These are phyloP conservation scores for Tinospora cordifolia DNA, from an alignment of 164 flowering plant genomes.

Conservation along the genomic window DNA sequence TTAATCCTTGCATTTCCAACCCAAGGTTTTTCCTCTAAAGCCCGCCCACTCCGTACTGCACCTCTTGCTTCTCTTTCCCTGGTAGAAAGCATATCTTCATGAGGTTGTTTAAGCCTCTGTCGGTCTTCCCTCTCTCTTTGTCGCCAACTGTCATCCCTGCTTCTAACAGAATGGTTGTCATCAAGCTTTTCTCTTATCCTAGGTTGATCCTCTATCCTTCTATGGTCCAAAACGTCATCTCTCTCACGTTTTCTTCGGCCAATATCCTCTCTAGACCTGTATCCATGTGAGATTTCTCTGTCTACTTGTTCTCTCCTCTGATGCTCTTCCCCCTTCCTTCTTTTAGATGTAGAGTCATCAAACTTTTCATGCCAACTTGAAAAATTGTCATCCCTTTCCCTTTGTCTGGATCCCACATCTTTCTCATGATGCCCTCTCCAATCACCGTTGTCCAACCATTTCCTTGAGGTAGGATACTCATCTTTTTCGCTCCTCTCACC, in stretches of 20 bases:
- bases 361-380: slow-evolving; percentile 44
- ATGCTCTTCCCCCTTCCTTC: slow-evolving; percentile 70
- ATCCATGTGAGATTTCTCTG: slow-evolving; percentile 44
- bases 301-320: slow-evolving; percentile 51
- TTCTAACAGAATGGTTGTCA: slow-evolving; percentile 49
- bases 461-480: slow-evolving; percentile 51
- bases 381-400: slow-evolving; percentile 60
- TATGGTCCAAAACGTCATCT: slow-evolving; percentile 54
- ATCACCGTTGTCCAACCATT: slow-evolving; percentile 59
- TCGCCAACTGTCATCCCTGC: slow-evolving; percentile 61
- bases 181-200: slow-evolving; percentile 52
- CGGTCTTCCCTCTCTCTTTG: slow-evolving; percentile 60
- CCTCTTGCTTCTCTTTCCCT: slow-evolving; percentile 61
- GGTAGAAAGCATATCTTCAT: slow-evolving; percentile 44
- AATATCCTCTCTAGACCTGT: slow-evolving; percentile 40
- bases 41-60: slow-evolving; percentile 42
- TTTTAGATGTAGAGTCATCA: slow-evolving; percentile 51
- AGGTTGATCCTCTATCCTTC: slow-evolving; percentile 58
- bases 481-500: slow-evolving; percentile 59
- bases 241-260: slow-evolving; percentile 71
- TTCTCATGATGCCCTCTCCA: slow-evolving; percentile 58
- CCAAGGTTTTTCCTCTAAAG: slow-evolving; percentile 56
- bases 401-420: slow-evolving; percentile 43
- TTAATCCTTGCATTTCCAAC: slow-evolving; percentile 40
- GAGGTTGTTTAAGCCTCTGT: slow-evolving; percentile 48